Evolutionary conservation across 2,329 filamentous ascomycete species (phyloP).

Genomic region (Ophiocordyceps camponoti-saundersi): DNA sequence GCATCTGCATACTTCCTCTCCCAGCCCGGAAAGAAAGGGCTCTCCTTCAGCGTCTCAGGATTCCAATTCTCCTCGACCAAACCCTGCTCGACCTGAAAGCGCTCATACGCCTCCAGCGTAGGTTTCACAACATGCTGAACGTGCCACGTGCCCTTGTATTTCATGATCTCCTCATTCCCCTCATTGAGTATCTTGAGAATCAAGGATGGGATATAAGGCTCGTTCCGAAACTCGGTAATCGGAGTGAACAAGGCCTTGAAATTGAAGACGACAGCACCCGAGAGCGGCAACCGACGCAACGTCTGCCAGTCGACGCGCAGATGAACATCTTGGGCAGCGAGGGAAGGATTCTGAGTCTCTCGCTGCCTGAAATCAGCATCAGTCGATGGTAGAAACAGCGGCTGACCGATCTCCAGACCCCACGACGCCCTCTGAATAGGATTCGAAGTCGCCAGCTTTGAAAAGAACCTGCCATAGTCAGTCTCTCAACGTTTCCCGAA

Average conservation of each 20-base stretch:
- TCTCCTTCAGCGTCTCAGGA: constrained; percentile 52
- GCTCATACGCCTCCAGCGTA: constrained; percentile 42
- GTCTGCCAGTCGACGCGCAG: constrained; percentile 84
- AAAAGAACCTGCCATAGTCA: constrained; percentile 47
- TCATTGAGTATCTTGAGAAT: constrained; percentile 51
- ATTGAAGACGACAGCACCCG: constrained; percentile 64
- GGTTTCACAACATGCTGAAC: constrained; percentile 57
- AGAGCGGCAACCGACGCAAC: constrained; percentile 59
- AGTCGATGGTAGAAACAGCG: constrained; percentile 57
- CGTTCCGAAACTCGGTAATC: constrained; percentile 48
- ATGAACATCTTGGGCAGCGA: constrained; percentile 42
- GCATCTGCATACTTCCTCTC: constrained; percentile 8
- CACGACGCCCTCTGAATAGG: constrained; percentile 75
- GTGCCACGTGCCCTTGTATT: constrained; percentile 73
- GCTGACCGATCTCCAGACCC: constrained; percentile 61
- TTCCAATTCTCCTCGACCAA: constrained; percentile 46
- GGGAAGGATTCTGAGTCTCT: constrained; percentile 33
- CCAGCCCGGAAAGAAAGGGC: constrained; percentile 64
- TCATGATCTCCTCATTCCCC: constrained; percentile 48
- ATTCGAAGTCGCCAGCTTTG: constrained; percentile 55
- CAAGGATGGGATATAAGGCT: constrained; percentile 56
- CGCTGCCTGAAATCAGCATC: constrained; percentile 47
- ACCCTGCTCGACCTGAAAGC: constrained; percentile 48
- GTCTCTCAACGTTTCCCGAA: not conserved
- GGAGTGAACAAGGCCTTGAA: constrained; percentile 80